phyloP scores from a whole-genome alignment of 331 rosid genomes.

The Malus hybrid region DNA sequence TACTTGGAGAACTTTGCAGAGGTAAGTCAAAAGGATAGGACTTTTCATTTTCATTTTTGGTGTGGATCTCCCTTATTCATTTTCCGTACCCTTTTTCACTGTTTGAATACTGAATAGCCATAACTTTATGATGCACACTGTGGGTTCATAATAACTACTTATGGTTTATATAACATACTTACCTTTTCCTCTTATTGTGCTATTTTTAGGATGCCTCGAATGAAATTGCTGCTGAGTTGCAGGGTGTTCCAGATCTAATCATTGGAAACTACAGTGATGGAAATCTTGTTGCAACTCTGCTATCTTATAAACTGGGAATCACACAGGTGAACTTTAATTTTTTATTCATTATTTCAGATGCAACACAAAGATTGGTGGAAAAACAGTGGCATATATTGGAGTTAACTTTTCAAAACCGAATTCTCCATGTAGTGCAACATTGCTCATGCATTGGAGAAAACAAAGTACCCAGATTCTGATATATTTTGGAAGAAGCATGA shows the following conservation, averaged over 20 bases:
- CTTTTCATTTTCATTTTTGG: not conserved
- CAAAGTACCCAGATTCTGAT: constrained; percentile 41
- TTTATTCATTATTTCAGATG: not conserved
- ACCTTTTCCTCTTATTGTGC: not conserved
- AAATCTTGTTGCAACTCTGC: constrained; percentile 62
- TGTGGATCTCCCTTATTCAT: not conserved
- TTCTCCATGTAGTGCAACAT: constrained; percentile 29
- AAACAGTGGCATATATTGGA: not conserved
- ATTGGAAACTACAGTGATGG: constrained; percentile 65
- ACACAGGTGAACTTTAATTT: constrained; percentile 29
- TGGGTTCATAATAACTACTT: not conserved
- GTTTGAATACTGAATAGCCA: not conserved
- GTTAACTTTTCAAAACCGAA: not conserved
- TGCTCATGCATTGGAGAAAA: constrained; percentile 45
- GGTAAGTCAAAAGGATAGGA: constrained; percentile 9
- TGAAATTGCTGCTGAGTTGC: constrained; percentile 56
- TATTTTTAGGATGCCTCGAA: constrained; percentile 38
- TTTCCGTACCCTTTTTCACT: not conserved
- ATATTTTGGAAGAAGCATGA: constrained; percentile 30
- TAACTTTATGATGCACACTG: not conserved
- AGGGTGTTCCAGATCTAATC: constrained; percentile 56
- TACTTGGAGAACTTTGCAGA: constrained; percentile 38
- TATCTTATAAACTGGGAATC: constrained; percentile 54
- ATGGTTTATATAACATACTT: not conserved
- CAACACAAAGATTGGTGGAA: not conserved